Percentiles rank a stretch among this genome's conserved stretches.
Evolutionary conservation across 2,329 filamentous ascomycete genomes (phyloP).

Genomic region (Sordariomycetes sp.): DNA sequence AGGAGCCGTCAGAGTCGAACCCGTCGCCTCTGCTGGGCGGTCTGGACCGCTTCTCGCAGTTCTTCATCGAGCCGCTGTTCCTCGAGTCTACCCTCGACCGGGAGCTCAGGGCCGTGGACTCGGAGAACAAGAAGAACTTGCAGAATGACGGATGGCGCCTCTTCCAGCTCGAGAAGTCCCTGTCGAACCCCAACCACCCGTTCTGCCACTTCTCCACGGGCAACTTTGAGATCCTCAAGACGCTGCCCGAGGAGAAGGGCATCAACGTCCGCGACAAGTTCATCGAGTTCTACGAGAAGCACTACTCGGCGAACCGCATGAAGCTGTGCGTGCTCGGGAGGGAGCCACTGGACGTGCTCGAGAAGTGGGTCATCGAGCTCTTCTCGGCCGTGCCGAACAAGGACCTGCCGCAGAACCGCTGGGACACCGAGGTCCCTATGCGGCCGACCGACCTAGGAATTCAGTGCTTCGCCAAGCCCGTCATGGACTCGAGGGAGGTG

Average conservation of each 20-base stretch:
- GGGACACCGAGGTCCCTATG: conserved; percentile 37
- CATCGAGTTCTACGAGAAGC: conserved; percentile 77
- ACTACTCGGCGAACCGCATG: conserved; percentile 91
- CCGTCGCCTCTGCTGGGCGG: conserved; percentile 60
- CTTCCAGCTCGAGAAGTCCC: conserved; percentile 74
- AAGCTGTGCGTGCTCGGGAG: conserved; percentile 78
- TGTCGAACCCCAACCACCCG: conserved; percentile 79
- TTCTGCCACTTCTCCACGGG: conserved; percentile 89
- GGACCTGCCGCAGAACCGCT: conserved; percentile 49
- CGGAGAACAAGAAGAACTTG: conserved; percentile 95
- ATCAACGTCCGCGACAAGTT: conserved; percentile 84
- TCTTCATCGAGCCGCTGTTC: conserved; percentile 83
- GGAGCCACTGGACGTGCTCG: conserved; percentile 68
- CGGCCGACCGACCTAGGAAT: conserved; percentile 38
- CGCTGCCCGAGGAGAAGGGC: conserved; percentile 62
- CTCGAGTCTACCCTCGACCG: conserved; percentile 73
- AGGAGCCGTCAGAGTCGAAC: conserved; percentile 39
- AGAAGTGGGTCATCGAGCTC: conserved; percentile 72
- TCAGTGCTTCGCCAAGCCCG: conserved; percentile 78
- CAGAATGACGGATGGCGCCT: conserved; percentile 83
- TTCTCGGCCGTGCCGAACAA: conserved; percentile 78
- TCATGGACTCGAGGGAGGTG: conserved; percentile 73
- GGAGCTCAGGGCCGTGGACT: conserved; percentile 80
- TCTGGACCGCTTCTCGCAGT: conserved; percentile 84
- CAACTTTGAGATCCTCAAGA: conserved; percentile 75